Evolutionary conservation across 2,329 filamentous ascomycete genomes (phyloP).

Genomic region (Aureobasidium sp.): DNA sequence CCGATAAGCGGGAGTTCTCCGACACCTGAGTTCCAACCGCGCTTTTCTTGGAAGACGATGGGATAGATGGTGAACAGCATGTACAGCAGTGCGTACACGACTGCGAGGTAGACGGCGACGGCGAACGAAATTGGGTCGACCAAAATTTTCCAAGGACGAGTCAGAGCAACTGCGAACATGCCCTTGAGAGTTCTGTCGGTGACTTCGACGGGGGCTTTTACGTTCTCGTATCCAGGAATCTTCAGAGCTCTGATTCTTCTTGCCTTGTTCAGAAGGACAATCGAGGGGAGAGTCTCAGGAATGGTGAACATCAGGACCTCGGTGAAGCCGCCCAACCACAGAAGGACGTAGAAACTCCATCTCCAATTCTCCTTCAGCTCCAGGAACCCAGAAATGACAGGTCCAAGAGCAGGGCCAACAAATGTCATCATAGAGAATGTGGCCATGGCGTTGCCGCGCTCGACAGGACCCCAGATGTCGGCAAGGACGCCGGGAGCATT

Average conservation of each 20-base stretch:
- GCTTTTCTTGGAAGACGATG: slow-evolving; percentile 44
- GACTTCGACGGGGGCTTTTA: slow-evolving; percentile 42
- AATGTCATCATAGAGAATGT: slow-evolving; percentile 46
- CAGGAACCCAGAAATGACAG: slow-evolving; percentile 49
- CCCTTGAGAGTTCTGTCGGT: slow-evolving; percentile 33
- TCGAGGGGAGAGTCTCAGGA: slow-evolving; percentile 47
- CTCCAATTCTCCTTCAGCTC: slow-evolving; percentile 43
- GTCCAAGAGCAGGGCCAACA: slow-evolving; percentile 44
- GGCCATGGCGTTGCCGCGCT: slow-evolving; percentile 45
- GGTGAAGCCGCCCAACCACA: slow-evolving; percentile 30
- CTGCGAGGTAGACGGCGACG: slow-evolving; percentile 43
- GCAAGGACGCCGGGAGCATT: slow-evolving; percentile 43
- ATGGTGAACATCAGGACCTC: slow-evolving; percentile 45
- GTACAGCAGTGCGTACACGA: slow-evolving; percentile 46
- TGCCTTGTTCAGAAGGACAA: slow-evolving; percentile 46
- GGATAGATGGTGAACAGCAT: slow-evolving; percentile 53
- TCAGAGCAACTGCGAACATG: slow-evolving; percentile 45
- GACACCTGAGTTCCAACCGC: slow-evolving; percentile 47
- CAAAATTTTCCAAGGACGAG: slow-evolving; percentile 45
- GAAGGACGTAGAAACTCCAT: slow-evolving; percentile 37
- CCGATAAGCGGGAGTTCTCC: slow-evolving; percentile 45
- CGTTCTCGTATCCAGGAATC: slow-evolving; percentile 44
- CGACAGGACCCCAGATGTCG: slow-evolving; percentile 19
- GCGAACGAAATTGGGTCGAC: slow-evolving; percentile 46
- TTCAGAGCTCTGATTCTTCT: slow-evolving; percentile 40